Conservation (phyloP, 208 protist genomes). For the Leishmania arabica region DNA sequence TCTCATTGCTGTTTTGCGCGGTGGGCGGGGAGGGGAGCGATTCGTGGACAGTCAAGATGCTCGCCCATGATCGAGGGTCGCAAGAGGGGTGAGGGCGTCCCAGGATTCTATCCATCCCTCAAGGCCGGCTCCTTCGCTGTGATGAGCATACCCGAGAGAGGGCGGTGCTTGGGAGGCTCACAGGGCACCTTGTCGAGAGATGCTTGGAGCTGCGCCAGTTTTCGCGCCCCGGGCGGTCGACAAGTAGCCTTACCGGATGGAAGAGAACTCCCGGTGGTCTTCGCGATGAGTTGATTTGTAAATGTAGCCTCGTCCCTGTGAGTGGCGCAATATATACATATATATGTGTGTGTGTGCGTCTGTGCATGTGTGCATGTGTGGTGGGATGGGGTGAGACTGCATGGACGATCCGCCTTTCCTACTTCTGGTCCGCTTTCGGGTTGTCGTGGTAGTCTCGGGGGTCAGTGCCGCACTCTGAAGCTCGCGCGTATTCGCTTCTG, state of each 20-base stretch:
- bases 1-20: neutral
- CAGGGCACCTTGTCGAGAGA: neutral
- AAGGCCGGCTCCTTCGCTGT: neutral
- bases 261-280: neutral
- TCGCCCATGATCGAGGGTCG: neutral
- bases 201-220: too few species aligned
- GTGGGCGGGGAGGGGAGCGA: neutral
- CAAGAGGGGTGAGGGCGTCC: neutral
- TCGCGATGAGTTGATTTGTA: neutral
- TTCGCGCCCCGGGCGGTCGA: neutral
- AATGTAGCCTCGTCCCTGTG: neutral
- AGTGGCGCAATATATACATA: neutral
- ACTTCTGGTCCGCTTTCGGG: neutral
- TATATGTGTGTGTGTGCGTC: too few species aligned
- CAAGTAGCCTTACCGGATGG: neutral
- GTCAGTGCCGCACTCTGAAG: neutral
- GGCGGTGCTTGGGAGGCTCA: neutral
- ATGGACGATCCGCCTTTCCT: neutral
- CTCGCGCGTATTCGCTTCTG: neutral
- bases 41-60: neutral
- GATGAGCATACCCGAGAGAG: neutral
- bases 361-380: neutral
- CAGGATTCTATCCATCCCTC: neutral
- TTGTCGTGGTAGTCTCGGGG: neutral
- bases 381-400: neutral